Evolutionary conservation across 768 basidiomycete species (phyloP), one percentile per base, ranked within the genome.

Genomic region (Leccinum disarticulatum): DNA sequence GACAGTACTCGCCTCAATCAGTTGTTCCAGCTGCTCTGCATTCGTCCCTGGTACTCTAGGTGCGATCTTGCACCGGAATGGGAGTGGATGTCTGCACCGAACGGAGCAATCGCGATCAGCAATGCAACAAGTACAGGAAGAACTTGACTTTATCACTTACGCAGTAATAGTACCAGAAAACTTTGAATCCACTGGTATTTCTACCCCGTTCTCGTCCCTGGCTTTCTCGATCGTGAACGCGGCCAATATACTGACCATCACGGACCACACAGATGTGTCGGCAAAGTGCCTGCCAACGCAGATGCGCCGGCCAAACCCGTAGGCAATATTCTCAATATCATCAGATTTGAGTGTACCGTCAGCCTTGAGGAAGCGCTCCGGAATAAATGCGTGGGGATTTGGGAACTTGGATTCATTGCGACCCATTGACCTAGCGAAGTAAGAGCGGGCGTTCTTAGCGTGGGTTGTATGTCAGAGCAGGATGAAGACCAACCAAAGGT

Each of bases 291-390:
- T 58, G 10, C 73, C 71, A 3, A 64, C 67, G 28, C 71, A 74
- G 19, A 71, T 68, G 52, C 73, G 70, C 35, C 73, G 60, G 22
- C 72, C 73, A 31, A 73, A 73, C 11, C 73, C 71, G 11, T 60
- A 73, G 15, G 47, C 57, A 38, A 72, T 31, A 10, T 60, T 30
- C 46, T 60, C 49, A 10, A 57, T 14, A 17, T 60, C 38, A 28
- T 68, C 55, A 0, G 46, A 22, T 3, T 58, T 68, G 49, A 72
- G 66, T 14, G 58, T 56, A 11, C 68, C 61, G 0, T 72, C 66
- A 1, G 48, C 51, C 19, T 73, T 68, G 7, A 80, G 58, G 59
- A 80, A 80, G 30, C 78, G 71, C 52, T 80, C 80, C 0, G 79
- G 79, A 28, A 58, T 63, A 62, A 79, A 80, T 27, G 62, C 58